These are phyloP conservation scores for Trypanosoma grayi DNA, from an alignment of 208 protist genomes.

Conservation along the genomic window DNA sequence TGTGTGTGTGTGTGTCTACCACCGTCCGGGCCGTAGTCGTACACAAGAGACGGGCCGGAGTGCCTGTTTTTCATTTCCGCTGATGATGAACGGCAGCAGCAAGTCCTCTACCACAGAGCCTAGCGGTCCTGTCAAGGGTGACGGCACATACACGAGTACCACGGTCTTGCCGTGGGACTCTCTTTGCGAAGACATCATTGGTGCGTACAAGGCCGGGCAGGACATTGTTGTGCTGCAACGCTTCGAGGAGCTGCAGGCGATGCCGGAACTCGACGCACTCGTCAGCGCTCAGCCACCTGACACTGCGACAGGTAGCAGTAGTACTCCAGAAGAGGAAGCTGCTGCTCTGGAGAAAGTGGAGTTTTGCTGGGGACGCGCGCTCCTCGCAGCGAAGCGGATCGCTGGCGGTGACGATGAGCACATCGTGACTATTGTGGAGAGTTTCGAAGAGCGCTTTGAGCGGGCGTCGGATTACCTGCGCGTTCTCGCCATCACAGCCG, in stretches of 20 bases:
- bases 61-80: background rate
- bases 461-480: slow-evolving; percentile 61
- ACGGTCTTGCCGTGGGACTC: slow-evolving; percentile 1
- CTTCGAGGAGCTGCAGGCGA: slow-evolving; percentile 69
- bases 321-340: background rate
- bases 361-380: slow-evolving; percentile 54
- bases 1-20: background rate
- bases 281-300: background rate
- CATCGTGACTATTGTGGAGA: slow-evolving; percentile 59
- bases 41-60: too few species aligned
- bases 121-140: background rate
- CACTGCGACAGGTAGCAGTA: background rate
- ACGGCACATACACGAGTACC: too few species aligned
- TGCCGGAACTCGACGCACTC: slow-evolving; percentile 29
- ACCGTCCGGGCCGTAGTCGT: too few species aligned
- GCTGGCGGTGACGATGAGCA: slow-evolving; percentile 68
- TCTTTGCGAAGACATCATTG: slow-evolving; percentile 22
- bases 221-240: slow-evolving; percentile 62
- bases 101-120: background rate
- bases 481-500: slow-evolving; percentile 34
- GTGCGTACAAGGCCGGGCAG: slow-evolving; percentile 47
- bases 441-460: slow-evolving; percentile 61
- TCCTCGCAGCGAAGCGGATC: slow-evolving; percentile 51
- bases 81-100: background rate
- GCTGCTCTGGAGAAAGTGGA: slow-evolving; percentile 25